Conservation (phyloP, 208 protist species). For the Wallacemonas sp. region DNA sequence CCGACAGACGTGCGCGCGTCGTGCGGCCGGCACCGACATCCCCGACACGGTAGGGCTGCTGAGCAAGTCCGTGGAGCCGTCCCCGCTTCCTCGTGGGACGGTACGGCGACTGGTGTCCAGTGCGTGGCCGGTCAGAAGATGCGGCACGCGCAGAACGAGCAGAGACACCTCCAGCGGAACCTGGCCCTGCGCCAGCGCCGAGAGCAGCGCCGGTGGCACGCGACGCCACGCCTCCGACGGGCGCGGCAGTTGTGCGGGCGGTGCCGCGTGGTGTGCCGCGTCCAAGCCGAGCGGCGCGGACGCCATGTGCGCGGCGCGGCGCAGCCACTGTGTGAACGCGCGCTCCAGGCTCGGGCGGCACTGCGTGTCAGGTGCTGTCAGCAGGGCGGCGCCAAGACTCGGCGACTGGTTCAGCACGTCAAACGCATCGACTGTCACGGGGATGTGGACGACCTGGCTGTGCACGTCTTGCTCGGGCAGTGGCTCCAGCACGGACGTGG, state of each 20-base stretch:
- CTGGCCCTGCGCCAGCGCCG: not conserved
- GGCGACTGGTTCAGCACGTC: slow-evolving; percentile 38
- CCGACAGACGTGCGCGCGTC: not conserved
- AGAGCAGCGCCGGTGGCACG: not conserved
- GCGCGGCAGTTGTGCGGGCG: too few species aligned
- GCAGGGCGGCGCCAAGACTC: slow-evolving; percentile 19
- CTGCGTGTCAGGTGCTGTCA: slow-evolving; percentile 9
- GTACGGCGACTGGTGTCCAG: too few species aligned
- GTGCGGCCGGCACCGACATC: not conserved
- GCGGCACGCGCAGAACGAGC: slow-evolving; percentile 8
- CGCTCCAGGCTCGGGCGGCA: not conserved
- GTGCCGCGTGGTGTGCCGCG: too few species aligned
- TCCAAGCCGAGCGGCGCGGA: too few species aligned
- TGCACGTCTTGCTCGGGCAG: too few species aligned
- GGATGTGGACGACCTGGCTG: slow-evolving; percentile 10
- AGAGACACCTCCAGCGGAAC: not conserved
- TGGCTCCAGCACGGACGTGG: not conserved
- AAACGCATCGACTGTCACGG: slow-evolving; percentile 42
- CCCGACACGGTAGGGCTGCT: not conserved
- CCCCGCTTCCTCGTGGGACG: too few species aligned
- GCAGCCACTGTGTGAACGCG: not conserved
- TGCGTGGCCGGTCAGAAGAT: not conserved
- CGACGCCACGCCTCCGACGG: not conserved
- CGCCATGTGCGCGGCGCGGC: not conserved
- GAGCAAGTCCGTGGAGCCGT: slow-evolving; percentile 1